Percentiles rank a stretch among this genome's conserved stretches.
Evolutionary conservation across 176 grass and related monocot species (phyloP).

Genomic region (Alopecurus myosuroides): DNA sequence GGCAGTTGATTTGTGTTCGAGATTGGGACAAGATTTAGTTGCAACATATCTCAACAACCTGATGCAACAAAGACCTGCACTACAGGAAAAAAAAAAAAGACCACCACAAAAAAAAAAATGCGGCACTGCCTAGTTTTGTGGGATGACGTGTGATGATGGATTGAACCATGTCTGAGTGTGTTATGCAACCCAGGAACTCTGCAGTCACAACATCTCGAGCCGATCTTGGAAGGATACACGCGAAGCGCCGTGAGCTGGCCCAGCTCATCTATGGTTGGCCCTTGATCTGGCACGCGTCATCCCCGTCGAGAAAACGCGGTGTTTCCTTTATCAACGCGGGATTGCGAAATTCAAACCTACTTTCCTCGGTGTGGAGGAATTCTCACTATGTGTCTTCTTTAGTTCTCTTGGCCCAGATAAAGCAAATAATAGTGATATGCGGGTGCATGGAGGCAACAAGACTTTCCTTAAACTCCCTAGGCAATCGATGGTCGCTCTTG

Average conservation of each 20-base stretch:
- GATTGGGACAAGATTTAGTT: not conserved
- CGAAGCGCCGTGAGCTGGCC: too few species aligned
- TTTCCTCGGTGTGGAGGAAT: not conserved
- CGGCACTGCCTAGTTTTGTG: too few species aligned
- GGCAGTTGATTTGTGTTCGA: not conserved
- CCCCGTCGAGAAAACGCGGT: accelerated
- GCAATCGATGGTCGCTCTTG: too few species aligned
- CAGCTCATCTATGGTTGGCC: not conserved
- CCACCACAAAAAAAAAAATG: too few species aligned
- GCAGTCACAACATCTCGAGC: too few species aligned
- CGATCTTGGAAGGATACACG: too few species aligned
- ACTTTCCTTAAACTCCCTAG: too few species aligned
- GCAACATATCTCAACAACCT: not conserved
- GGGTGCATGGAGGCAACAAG: not conserved
- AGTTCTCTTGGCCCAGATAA: not conserved
- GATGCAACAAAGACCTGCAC: not conserved
- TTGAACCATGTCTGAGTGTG: too few species aligned
- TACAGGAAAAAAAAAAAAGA: too few species aligned
- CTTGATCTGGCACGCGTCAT: not conserved
- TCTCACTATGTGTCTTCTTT: not conserved
- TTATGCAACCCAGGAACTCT: too few species aligned
- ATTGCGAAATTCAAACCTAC: not conserved
- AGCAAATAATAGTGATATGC: not conserved
- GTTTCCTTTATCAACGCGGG: not conserved
- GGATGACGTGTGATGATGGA: too few species aligned